Base-by-base conservation (phyloP, 257 asterid genomes). In the Anisodus acutangulus region DNA sequence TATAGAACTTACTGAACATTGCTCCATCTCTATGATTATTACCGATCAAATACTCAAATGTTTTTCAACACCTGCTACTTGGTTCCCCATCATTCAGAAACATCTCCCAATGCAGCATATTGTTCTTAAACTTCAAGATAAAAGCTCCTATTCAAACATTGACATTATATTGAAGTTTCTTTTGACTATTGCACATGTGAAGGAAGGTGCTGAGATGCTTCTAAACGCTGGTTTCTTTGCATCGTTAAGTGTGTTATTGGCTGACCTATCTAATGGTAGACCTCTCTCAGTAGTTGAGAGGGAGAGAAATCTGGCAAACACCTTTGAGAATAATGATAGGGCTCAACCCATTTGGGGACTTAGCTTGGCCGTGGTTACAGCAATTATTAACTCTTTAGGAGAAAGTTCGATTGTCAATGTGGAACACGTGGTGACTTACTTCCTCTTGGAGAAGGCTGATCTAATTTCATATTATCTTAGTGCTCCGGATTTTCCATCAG, bases 171-270 rank as follows among this genome's bases (percentile, higher is more conserved):
- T 97, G 85, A 92, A 92, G 86, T 93, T 97, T 87, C 93, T 97
- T 85, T 87, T 97, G 94, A 97, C 92, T 90, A 89, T 97, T 86
- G 93, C 94, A 78, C 89, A 91, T 54, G 92, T 90, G 69, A 90
- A 92, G 88, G 92, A 90, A 76, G 98, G 97, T 78, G 98, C 99
- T 22, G 93, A 91, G 85, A 90, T 95, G 97, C 94, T 97, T 86
- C 60, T 95, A 47, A 93, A 91, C 84, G 88, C 92, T 82, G 98
- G 98, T 74, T 87, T 97, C 78, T 91, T 97, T 81, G 83, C 90
- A 64, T 95, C 94, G 19, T 55, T 95, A 78, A 92, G 90, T 71
- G 88, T 85, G 81, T 83, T 97, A 49, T 80, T 93, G 47, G 90
- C 93, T 2, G 92, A 90, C 85, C 83, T 90, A 74, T 86, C 89